Conservation (phyloP, 108 stramenopile genomes). For the Fragilaria radians region DNA sequence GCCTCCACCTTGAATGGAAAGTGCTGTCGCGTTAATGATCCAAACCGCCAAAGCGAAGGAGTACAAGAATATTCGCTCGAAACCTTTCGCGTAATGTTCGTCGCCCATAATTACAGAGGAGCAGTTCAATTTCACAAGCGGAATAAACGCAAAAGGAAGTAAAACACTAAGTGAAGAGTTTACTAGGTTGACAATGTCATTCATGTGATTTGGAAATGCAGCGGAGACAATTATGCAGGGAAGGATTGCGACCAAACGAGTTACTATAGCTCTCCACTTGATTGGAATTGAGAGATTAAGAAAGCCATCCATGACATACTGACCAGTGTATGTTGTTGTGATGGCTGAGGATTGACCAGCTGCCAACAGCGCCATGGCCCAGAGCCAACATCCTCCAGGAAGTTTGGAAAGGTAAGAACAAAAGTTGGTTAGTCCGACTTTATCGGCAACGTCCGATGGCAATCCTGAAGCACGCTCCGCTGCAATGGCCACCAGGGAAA, state of each 20-base stretch:
- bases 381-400: conserved; percentile 43
- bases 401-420: conserved; percentile 47
- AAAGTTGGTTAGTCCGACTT: conserved; percentile 54
- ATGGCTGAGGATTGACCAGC: conserved; percentile 65
- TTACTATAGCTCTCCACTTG: conserved; percentile 43
- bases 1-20: conserved; percentile 25
- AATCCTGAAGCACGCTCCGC: conserved; percentile 46
- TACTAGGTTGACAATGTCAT: conserved; percentile 51
- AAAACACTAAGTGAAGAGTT: conserved; percentile 52
- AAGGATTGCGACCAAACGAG: conserved; percentile 47
- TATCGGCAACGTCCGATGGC: conserved; percentile 11
- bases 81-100: conserved; percentile 14
- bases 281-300: conserved; percentile 39
- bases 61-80: conserved; percentile 21
- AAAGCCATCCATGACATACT: conserved; percentile 73
- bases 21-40: conserved; percentile 42
- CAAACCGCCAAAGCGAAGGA: conserved; percentile 39
- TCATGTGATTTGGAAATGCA: conserved; percentile 33
- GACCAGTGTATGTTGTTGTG: conserved; percentile 72
- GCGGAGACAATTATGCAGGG: conserved; percentile 47
- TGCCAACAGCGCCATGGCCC: conserved; percentile 61
- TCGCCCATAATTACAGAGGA: conserved; percentile 42
- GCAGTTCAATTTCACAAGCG: conserved; percentile 40
- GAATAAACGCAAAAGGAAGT: conserved; percentile 64
- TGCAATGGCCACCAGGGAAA: conserved; percentile 53